Evolutionary conservation across 2,329 filamentous ascomycete genomes (phyloP).

Genomic region (Calonectria pseudoturangicola): DNA sequence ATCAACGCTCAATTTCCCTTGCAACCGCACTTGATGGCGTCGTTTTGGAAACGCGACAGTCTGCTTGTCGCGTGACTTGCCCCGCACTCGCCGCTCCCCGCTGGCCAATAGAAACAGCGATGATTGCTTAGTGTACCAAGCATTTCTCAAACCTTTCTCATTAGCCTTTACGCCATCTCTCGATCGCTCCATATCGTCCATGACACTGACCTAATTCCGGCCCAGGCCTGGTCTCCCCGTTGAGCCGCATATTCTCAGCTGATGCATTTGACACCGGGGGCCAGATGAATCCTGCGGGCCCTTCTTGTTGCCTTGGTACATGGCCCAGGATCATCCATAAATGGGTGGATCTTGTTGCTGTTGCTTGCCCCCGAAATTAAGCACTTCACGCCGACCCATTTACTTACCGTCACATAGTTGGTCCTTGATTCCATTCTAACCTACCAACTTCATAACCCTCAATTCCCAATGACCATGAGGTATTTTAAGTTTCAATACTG

Average conservation of each 20-base stretch:
- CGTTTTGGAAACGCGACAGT: background rate
- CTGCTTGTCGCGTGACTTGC: conserved; percentile 7
- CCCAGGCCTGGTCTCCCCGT: conserved; percentile 1
- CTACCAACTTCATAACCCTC: no score
- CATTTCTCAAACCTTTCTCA: background rate
- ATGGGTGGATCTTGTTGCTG: background rate
- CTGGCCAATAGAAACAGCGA: background rate
- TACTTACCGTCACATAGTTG: no score
- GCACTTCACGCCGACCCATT: background rate
- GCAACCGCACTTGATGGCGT: background rate
- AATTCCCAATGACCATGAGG: no score
- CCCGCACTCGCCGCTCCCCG: background rate
- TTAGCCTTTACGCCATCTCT: background rate
- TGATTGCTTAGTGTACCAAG: conserved; percentile 12
- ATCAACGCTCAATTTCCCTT: background rate
- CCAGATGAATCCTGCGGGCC: background rate
- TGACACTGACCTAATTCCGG: conserved; percentile 4
- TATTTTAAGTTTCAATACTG: background rate
- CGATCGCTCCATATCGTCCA: background rate
- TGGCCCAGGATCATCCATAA: background rate
- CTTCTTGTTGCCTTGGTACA: background rate
- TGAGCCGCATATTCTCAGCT: conserved; percentile 12
- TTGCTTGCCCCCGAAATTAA: background rate
- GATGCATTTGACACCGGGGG: background rate
- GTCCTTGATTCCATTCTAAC: background rate